phyloP scores from a whole-genome alignment of 2,329 filamentous ascomycete species.

The Apiospora hydei region DNA sequence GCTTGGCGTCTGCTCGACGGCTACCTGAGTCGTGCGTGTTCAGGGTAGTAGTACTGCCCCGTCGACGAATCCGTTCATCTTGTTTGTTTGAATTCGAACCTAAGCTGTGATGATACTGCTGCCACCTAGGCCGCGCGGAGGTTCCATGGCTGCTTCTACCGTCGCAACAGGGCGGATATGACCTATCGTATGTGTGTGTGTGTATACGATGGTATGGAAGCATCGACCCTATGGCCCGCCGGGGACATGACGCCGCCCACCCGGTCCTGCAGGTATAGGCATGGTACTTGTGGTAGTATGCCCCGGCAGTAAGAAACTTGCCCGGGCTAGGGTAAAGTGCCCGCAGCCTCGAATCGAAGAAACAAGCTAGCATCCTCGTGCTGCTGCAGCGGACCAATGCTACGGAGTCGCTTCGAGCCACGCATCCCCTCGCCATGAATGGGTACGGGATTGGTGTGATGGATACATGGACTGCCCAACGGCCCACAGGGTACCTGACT shows the following conservation, averaged over 20 bases:
- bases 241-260: neutral
- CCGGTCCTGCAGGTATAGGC: slow-evolving; percentile 5
- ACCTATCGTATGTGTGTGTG: slow-evolving; percentile 1
- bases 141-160: neutral
- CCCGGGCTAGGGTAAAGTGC: slow-evolving; percentile 9
- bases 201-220: neutral
- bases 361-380: slow-evolving; percentile 2
- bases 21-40: neutral
- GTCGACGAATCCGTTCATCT: neutral
- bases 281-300: neutral
- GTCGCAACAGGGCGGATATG: slow-evolving; percentile 3
- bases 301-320: neutral
- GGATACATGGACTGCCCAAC: neutral
- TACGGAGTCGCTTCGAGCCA: slow-evolving; percentile 12
- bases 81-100: slow-evolving; percentile 4
- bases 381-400: slow-evolving; percentile 7
- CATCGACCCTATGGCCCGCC: neutral
- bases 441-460: slow-evolving; percentile 15
- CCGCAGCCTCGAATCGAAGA: slow-evolving; percentile 19
- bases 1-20: neutral
- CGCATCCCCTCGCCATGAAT: neutral
- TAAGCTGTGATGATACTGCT: neutral
- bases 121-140: slow-evolving; percentile 2
- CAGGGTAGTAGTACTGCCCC: neutral
- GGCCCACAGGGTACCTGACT: slow-evolving; percentile 13